Evolutionary conservation across 306 rosid species (phyloP).

Genomic region (Hippophae rhamnoides): DNA sequence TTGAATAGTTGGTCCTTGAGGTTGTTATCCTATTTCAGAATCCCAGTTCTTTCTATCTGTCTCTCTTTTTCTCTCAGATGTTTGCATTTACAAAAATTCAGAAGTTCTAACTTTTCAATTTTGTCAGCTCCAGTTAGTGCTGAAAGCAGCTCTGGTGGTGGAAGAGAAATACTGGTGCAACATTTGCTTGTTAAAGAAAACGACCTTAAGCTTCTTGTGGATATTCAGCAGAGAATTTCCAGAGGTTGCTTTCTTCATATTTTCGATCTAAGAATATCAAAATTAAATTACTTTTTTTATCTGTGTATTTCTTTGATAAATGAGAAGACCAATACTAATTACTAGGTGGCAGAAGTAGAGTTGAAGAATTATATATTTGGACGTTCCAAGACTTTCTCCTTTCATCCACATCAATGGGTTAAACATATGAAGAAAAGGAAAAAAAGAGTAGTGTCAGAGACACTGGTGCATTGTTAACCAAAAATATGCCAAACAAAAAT

Average conservation of each 20-base stretch:
- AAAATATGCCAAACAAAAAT: no score
- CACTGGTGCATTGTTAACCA: not conserved
- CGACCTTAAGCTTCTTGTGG: slow-evolving; percentile 57
- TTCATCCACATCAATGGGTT: no score
- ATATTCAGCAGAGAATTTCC: slow-evolving; percentile 56
- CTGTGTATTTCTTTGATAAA: no score
- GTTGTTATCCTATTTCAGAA: no score
- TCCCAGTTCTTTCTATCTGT: not conserved
- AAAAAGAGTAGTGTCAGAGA: no score
- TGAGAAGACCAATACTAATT: no score
- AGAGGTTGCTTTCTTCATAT: slow-evolving; percentile 31
- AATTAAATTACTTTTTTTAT: not conserved
- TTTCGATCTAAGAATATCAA: not conserved
- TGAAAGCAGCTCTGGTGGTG: slow-evolving; percentile 34
- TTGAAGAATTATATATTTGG: no score
- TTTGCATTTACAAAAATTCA: not conserved
- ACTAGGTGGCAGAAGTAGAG: no score
- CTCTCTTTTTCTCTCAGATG: not conserved
- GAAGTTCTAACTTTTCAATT: slow-evolving; percentile 12
- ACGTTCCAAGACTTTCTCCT: no score
- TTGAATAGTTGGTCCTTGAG: not conserved
- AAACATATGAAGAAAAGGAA: no score
- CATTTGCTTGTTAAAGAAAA: slow-evolving; percentile 82
- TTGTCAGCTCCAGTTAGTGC: slow-evolving; percentile 56
- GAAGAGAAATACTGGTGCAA: slow-evolving; percentile 76